Evolutionary conservation across 306 rosid species (phyloP).

Genomic region (Senna siamea): DNA sequence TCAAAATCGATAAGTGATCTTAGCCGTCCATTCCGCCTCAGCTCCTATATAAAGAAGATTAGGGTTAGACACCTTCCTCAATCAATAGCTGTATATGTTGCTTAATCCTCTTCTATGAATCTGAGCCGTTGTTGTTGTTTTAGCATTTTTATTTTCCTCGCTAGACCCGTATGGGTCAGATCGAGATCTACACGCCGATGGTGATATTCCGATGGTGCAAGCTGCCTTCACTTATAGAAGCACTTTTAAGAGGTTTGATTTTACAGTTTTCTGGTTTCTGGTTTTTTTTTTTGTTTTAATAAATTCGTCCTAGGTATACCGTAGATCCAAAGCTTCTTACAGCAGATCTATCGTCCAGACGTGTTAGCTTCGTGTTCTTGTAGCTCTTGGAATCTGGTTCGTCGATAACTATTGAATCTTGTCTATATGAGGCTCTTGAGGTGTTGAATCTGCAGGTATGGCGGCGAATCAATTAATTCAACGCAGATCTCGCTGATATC

Average conservation of each 20-base stretch:
- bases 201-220: neutral
- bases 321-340: neutral
- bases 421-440: conserved; percentile 14
- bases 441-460: conserved; percentile 37
- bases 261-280: neutral
- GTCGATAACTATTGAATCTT: neutral
- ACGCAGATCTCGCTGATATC: neutral
- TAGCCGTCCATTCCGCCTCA: conserved; percentile 36
- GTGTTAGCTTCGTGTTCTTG: conserved; percentile 11
- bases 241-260: neutral
- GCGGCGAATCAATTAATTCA: neutral
- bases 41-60: conserved; percentile 25
- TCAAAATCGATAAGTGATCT: conserved; percentile 29
- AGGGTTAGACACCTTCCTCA: neutral
- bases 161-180: conserved; percentile 29
- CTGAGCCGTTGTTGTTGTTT: neutral
- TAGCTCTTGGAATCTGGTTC: conserved; percentile 23
- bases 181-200: conserved; percentile 34
- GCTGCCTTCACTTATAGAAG: neutral
- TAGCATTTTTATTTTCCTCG: fast-evolving
- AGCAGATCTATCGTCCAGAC: conserved; percentile 1
- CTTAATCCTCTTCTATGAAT: too few relatives aligned
- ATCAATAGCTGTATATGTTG: too few relatives aligned
- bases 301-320: neutral
- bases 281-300: neutral